Conservation (phyloP, 495 filamentous ascomycete genomes). For the Hypoxylon perforatum region DNA sequence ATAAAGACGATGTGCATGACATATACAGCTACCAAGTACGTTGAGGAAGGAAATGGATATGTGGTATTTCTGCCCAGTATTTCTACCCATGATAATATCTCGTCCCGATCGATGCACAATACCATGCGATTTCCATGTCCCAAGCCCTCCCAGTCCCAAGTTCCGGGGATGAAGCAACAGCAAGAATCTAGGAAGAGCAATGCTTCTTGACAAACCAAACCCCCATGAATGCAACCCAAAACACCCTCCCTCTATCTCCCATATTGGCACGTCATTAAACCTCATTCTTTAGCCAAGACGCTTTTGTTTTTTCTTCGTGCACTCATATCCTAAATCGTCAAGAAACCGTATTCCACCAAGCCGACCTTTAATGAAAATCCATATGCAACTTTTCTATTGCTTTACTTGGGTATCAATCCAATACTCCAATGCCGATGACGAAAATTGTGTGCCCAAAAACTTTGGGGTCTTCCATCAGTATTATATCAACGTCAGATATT, state of each 20-base stretch:
- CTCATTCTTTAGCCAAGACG: background rate
- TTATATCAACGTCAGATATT: background rate
- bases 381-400: conserved; percentile 32
- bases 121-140: background rate
- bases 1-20: too few species aligned
- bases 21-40: too few species aligned
- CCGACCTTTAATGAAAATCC: conserved; percentile 26
- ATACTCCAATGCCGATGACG: conserved; percentile 28
- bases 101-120: conserved; percentile 17
- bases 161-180: background rate
- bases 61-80: conserved; percentile 1
- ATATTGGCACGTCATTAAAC: conserved; percentile 4
- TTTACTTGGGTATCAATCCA: conserved; percentile 35
- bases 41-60: conserved; percentile 5
- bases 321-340: conserved; percentile 3
- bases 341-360: background rate
- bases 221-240: conserved; percentile 4
- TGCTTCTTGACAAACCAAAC: background rate
- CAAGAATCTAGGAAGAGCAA: conserved; percentile 9
- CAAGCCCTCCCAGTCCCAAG: background rate
- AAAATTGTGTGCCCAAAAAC: conserved; percentile 15
- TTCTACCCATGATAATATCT: conserved; percentile 5
- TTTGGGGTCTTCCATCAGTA: conserved; percentile 2
- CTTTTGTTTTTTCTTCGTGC: conserved; percentile 12
- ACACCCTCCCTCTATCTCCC: background rate